Evolutionary conservation across 2,329 filamentous ascomycete genomes (phyloP).

Genomic region (Fusarium pseudocircinatum): DNA sequence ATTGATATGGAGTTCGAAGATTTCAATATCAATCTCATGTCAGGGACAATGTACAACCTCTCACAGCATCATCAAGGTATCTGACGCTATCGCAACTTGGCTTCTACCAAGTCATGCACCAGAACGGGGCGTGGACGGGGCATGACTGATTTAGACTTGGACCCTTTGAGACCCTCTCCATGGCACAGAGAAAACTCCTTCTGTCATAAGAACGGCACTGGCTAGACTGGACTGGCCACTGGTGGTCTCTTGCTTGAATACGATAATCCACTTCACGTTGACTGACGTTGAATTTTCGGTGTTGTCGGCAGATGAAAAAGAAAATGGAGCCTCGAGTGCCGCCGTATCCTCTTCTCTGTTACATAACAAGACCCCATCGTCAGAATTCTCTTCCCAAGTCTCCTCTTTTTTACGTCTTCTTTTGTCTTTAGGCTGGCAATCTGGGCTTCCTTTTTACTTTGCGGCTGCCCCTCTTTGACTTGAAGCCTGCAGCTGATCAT

Average conservation of each 20-base stretch:
- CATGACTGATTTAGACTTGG: constrained; percentile 9
- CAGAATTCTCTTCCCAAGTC: neutral
- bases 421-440: constrained; percentile 4
- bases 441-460: neutral
- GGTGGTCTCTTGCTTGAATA: neutral
- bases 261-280: neutral
- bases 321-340: constrained; percentile 11
- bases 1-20: neutral
- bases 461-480: constrained; percentile 15
- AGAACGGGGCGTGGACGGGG: constrained; percentile 31
- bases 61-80: constrained; percentile 1
- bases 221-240: neutral
- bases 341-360: constrained; percentile 20
- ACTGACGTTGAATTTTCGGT: neutral
- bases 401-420: constrained; percentile 35
- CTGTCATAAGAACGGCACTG: neutral
- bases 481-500: constrained; percentile 8
- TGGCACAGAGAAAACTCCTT: constrained; percentile 15
- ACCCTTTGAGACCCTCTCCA: constrained; percentile 18
- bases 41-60: neutral
- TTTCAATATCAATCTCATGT: neutral
- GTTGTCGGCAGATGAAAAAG: constrained; percentile 12
- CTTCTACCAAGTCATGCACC: constrained; percentile 25
- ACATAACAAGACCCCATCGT: constrained; percentile 29
- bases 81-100: constrained; percentile 10